Evolutionary conservation across 495 filamentous ascomycete species (phyloP).

Genomic region (Diplogelasinospora grovesii): DNA sequence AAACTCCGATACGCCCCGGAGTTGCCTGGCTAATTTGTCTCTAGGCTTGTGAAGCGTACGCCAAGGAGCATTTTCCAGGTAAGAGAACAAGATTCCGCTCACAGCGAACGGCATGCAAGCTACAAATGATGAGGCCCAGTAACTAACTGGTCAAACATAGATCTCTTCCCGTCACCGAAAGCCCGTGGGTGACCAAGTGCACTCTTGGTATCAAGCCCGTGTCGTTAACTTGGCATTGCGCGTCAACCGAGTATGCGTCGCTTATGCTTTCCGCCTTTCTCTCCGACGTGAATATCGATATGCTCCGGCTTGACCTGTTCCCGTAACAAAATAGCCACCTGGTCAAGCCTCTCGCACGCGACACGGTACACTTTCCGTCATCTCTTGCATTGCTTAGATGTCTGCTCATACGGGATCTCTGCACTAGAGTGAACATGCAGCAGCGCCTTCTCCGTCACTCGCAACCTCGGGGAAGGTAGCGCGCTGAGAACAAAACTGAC

Average conservation of each 20-base stretch:
- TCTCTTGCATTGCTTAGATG: background rate
- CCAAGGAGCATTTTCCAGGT: slow-evolving; percentile 84
- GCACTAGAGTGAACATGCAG: too few species aligned
- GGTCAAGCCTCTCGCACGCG: background rate
- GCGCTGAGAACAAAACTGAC: slow-evolving; percentile 14
- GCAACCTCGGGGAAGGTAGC: too few species aligned
- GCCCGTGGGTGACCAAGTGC: slow-evolving; percentile 1
- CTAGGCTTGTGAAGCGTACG: slow-evolving; percentile 98
- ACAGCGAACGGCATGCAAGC: too few species aligned
- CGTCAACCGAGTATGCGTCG: too few species aligned
- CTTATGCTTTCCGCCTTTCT: background rate
- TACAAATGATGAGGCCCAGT: too few species aligned
- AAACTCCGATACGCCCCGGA: too few species aligned
- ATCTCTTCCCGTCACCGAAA: slow-evolving; percentile 15
- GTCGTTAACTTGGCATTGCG: too few species aligned
- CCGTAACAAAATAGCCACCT: background rate
- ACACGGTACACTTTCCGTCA: background rate
- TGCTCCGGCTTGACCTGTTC: background rate
- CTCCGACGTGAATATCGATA: background rate
- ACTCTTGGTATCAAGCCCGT: background rate
- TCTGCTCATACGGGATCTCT: background rate
- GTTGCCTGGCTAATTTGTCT: too few species aligned
- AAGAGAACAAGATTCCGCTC: too few species aligned
- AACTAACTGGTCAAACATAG: too few species aligned
- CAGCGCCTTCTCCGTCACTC: too few species aligned